phyloP scores from a whole-genome alignment of 345 rosid genomes.

The Moricandia moricandioides region DNA sequence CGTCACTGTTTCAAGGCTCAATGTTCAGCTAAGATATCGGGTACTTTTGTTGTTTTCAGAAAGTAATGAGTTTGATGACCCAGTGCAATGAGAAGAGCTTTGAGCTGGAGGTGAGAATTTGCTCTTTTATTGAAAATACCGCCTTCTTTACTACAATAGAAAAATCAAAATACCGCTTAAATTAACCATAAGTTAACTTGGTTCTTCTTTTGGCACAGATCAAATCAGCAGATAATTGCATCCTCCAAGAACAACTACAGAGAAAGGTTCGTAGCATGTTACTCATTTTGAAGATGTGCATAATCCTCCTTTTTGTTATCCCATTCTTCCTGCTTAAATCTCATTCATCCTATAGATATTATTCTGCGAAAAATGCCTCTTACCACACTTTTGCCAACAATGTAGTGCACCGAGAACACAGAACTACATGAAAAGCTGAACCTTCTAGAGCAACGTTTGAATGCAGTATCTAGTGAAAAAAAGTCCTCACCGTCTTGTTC shows the following conservation, averaged over 20 bases:
- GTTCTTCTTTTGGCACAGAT: slow-evolving; percentile 54
- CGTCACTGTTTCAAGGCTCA: neutral
- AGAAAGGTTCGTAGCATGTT: slow-evolving; percentile 54
- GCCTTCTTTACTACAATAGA: neutral
- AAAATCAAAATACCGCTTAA: neutral
- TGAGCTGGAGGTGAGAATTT: slow-evolving; percentile 77
- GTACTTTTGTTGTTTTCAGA: slow-evolving; percentile 52
- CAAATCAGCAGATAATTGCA: slow-evolving; percentile 92
- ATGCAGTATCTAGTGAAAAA: slow-evolving; percentile 46
- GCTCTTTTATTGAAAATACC: too few species aligned
- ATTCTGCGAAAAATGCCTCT: neutral
- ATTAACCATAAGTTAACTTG: slow-evolving; percentile 8
- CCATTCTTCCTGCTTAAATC: slow-evolving; percentile 16
- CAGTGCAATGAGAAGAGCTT: slow-evolving; percentile 92
- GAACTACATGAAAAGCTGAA: slow-evolving; percentile 77
- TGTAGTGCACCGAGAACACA: slow-evolving; percentile 75
- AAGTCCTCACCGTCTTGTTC: slow-evolving; percentile 39
- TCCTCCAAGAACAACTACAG: slow-evolving; percentile 95
- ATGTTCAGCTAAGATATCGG: neutral
- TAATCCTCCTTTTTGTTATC: neutral
- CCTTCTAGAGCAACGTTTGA: slow-evolving; percentile 62
- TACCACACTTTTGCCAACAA: slow-evolving; percentile 9
- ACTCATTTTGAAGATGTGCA: too few species aligned
- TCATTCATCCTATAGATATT: neutral
- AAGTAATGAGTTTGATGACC: slow-evolving; percentile 81